A percentile compares a stretch with the other conserved stretches of the same genome.
These are phyloP conservation scores for Lithohypha guttulata DNA, from an alignment of 2,329 filamentous ascomycete genomes.

Conservation along the genomic window DNA sequence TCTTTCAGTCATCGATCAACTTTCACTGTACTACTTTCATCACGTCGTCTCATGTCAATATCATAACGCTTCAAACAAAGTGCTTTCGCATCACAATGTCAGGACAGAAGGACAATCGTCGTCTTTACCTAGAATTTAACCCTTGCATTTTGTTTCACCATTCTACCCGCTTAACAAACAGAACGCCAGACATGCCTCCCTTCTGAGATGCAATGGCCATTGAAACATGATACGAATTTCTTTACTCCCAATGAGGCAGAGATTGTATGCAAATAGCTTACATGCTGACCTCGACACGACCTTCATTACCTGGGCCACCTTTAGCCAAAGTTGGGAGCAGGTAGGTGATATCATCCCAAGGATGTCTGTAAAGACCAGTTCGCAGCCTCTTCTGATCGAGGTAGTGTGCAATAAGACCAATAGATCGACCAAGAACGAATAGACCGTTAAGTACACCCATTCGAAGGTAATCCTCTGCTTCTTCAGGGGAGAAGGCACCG, in stretches of 20 bases:
- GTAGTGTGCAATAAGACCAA: conserved; percentile 99
- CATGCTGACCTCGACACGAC: conserved; percentile 80
- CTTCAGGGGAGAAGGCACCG: conserved; percentile 88
- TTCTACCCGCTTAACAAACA: conserved; percentile 4
- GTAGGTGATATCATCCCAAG: conserved; percentile 89
- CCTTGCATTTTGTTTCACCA: conserved; percentile 2
- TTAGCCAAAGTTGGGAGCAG: conserved; percentile 70
- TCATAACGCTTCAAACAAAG: too few species aligned
- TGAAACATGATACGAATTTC: too few species aligned
- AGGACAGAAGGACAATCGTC: background rate
- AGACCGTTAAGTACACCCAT: conserved; percentile 99
- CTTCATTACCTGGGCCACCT: conserved; percentile 63
- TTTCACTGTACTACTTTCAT: too few species aligned
- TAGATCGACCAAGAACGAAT: conserved; percentile 92
- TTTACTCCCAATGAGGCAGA: background rate
- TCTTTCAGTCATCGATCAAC: too few species aligned
- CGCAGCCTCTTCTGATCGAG: conserved; percentile 99
- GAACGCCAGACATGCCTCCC: too few species aligned
- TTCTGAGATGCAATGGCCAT: too few species aligned
- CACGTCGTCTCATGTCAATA: too few species aligned
- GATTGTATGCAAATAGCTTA: too few species aligned
- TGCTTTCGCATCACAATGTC: background rate
- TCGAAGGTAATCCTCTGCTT: conserved; percentile 95
- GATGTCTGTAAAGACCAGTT: conserved; percentile 96
- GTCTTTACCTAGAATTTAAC: background rate